Base-by-base conservation (phyloP, 257 asterid species). In the Gardenia jasminoides region DNA sequence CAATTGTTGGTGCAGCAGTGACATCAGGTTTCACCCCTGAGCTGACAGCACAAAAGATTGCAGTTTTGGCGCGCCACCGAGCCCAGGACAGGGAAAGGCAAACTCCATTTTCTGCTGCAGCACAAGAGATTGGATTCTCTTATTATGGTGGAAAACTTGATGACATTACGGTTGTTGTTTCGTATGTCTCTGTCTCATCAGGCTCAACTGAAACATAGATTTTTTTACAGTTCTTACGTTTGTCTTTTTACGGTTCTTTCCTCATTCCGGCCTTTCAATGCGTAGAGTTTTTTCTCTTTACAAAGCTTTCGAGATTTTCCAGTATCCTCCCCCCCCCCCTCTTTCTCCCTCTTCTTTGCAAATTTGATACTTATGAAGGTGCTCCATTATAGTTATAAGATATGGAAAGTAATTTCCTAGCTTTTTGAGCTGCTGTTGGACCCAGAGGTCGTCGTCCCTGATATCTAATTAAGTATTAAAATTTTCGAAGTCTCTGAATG, bases 121-220 rank as follows among this genome's bases (percentile, higher is more conserved):
- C 98, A n/a, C 92, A 85, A 69, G 82, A 90, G 79, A 93, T 92
- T 67, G 97, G 98, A 36, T 90, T 41, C 80, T 10, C 85, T 52
- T 89, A 82, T 46, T 88, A 75, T 46, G 97, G 97, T 33, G 98
- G 97, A 80, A 94, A 94, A 85, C 91, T 94, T 24, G 98, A 94
- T 68, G 98, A 94, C 71, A 79, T 94, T 26, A 92, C 97, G 1
- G 97, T 91, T 66, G 86, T 92, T 26, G 97, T 94, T 67, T 91
- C 97, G 41, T 86, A 62, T 72, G 80, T 94, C 66, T 83, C 72
- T 72, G 75, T 65, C 64, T n/a, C 52, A 50, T 83, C 72, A 67
- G 75, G 72, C 64, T n/a, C 61, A 50, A 80, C 73, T 41, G 33
- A 0, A 58, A 44, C 64, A 61, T 73, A 28, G 48, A 9, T 41